phyloP scores from a whole-genome alignment of 2,329 filamentous ascomycete species.

The Fusarium sp. region DNA sequence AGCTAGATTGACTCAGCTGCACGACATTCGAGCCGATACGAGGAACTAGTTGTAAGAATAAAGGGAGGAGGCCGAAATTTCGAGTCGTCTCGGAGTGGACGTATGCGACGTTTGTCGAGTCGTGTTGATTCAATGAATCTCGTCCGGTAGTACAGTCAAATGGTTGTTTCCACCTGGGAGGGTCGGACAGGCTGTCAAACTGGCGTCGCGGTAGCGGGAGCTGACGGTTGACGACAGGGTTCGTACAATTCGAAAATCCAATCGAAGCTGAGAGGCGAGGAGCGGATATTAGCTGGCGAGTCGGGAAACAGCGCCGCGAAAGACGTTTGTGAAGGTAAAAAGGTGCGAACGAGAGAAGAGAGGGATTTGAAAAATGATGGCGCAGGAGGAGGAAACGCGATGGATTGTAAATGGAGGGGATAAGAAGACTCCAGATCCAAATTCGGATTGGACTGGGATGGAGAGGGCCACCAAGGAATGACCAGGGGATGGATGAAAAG shows the following conservation, averaged over 20 bases:
- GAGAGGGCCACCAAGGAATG: constrained; percentile 36
- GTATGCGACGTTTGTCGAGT: constrained; percentile 28
- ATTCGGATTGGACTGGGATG: constrained; percentile 36
- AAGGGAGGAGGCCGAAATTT: background rate
- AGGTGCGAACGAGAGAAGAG: constrained; percentile 20
- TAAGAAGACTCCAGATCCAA: constrained; percentile 36
- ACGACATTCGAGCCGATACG: constrained; percentile 30
- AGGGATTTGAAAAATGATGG: constrained; percentile 34
- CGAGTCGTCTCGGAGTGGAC: constrained; percentile 5
- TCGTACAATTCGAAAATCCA: constrained; percentile 37
- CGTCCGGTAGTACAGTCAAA: constrained; percentile 32
- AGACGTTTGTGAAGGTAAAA: constrained; percentile 21
- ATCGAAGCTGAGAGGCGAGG: constrained; percentile 36
- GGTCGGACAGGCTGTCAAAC: constrained; percentile 38
- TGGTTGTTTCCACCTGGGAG: constrained; percentile 36
- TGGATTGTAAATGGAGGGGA: constrained; percentile 35
- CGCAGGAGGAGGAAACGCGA: constrained; percentile 36
- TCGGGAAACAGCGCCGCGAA: constrained; percentile 12
- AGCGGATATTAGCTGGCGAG: constrained; percentile 29
- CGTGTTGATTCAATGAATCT: constrained; percentile 21
- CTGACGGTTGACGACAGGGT: constrained; percentile 39
- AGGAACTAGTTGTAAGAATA: background rate
- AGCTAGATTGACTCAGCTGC: constrained; percentile 32
- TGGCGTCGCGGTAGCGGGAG: constrained; percentile 38
- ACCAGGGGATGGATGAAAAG: constrained; percentile 37